A percentile compares a stretch with the other conserved stretches of the same genome.
These are phyloP conservation scores for Ophiostoma novo-ulmi DNA, from an alignment of 2,329 filamentous ascomycete species.

Conservation along the genomic window DNA sequence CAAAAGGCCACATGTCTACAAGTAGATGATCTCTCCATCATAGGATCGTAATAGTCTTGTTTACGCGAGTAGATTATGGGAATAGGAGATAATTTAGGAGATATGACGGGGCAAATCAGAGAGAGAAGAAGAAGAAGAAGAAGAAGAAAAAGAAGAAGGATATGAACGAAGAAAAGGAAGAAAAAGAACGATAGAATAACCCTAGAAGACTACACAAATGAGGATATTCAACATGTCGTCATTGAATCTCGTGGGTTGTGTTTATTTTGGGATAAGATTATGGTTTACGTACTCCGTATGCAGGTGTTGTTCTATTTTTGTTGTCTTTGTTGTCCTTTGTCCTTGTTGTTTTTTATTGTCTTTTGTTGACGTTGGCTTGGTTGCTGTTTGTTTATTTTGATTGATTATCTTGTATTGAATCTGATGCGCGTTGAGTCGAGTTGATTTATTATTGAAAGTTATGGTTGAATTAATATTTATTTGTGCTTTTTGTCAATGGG, in stretches of 20 bases:
- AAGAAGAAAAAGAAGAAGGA: not conserved
- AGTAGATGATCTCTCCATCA: not conserved
- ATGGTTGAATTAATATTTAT: no score
- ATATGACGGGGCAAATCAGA: not conserved
- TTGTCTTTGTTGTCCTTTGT: not conserved
- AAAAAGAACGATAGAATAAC: no score
- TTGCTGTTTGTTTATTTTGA: not conserved
- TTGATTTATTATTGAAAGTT: no score
- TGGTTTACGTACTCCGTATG: not conserved
- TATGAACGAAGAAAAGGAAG: not conserved
- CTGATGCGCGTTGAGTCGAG: no score
- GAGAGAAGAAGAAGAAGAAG: not conserved
- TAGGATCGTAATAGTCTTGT: not conserved
- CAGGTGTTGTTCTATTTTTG: not conserved
- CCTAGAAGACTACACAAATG: not conserved
- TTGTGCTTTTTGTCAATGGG: no score
- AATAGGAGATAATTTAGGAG: not conserved
- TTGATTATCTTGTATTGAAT: not conserved
- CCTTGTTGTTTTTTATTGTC: not conserved
- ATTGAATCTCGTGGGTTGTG: not conserved
- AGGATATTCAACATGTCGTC: not conserved
- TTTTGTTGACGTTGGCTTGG: not conserved
- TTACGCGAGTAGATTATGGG: no score
- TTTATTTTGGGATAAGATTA: constrained; percentile 9
- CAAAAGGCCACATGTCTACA: constrained; percentile 3